Conservation (phyloP, 2,329 filamentous ascomycete genomes). For the Aspergillus japonicus region DNA sequence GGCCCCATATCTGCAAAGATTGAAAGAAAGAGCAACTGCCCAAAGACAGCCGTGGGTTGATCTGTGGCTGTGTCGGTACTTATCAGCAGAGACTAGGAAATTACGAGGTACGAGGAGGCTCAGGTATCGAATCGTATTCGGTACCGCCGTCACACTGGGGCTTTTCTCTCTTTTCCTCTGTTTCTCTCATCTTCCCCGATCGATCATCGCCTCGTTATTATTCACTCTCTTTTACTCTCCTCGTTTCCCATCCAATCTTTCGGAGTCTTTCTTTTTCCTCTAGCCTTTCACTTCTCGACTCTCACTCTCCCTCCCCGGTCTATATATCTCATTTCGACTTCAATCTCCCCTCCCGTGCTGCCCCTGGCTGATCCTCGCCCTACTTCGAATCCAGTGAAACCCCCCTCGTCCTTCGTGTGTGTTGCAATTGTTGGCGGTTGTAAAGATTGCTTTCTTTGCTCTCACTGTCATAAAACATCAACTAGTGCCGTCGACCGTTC, state of each 20-base stretch:
- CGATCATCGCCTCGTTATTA: slow-evolving; percentile 4
- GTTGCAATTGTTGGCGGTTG: not conserved
- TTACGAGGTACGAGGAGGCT: not conserved
- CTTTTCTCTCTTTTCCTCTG: slow-evolving; percentile 5
- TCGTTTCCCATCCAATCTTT: not conserved
- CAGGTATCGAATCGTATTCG: slow-evolving; percentile 7
- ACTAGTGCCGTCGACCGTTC: not conserved
- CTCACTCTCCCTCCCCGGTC: not conserved
- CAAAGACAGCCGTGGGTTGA: not conserved
- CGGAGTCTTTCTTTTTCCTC: not conserved
- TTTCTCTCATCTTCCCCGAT: slow-evolving; percentile 11
- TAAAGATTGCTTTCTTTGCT: slow-evolving; percentile 8
- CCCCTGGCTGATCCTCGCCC: not conserved
- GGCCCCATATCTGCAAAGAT: not conserved
- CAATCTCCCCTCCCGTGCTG: not conserved
- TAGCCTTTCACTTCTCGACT: not conserved
- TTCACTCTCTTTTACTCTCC: not conserved
- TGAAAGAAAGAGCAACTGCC: not conserved
- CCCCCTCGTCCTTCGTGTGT: not conserved
- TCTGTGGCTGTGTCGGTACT: slow-evolving; percentile 8
- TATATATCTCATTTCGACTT: not conserved
- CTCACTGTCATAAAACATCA: not conserved
- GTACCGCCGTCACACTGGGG: slow-evolving; percentile 7
- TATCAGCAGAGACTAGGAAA: not conserved
- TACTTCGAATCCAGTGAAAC: not conserved